Percentiles rank a stretch among this genome's conserved stretches.
Conservation (phyloP, 2,329 filamentous ascomycete species). For the Calonectria leucothoes region DNA sequence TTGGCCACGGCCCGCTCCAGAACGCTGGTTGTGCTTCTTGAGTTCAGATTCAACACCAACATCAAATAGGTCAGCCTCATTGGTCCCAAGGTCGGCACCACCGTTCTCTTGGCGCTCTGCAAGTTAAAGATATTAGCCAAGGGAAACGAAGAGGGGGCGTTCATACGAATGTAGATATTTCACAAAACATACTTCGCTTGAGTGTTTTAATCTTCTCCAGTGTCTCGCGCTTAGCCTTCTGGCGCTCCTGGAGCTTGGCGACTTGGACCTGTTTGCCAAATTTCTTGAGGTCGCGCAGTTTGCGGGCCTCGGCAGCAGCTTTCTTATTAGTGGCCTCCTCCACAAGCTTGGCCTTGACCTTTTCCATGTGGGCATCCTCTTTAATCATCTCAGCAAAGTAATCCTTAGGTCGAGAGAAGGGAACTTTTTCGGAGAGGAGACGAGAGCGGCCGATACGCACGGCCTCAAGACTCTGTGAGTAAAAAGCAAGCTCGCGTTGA, state of each 20-base stretch:
- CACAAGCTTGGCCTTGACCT: slow-evolving; percentile 91
- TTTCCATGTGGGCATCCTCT: slow-evolving; percentile 97
- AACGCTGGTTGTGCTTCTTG: slow-evolving; percentile 50
- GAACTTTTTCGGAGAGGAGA: slow-evolving; percentile 83
- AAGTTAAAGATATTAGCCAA: slow-evolving; percentile 30
- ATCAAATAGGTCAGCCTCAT: slow-evolving; percentile 91
- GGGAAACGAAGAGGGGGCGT: slow-evolving; percentile 30
- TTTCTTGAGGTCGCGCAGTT: slow-evolving; percentile 96
- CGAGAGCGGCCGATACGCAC: slow-evolving; percentile 78
- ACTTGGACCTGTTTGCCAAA: slow-evolving; percentile 99
- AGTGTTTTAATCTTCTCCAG: slow-evolving; percentile 94
- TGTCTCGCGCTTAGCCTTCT: slow-evolving; percentile 91
- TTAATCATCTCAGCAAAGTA: slow-evolving; percentile 99
- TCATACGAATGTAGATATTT: slow-evolving; percentile 15
- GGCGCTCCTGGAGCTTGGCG: slow-evolving; percentile 92
- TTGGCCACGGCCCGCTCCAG: slow-evolving; percentile 52
- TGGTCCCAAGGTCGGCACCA: slow-evolving; percentile 69
- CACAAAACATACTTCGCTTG: slow-evolving; percentile 84
- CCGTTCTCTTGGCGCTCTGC: slow-evolving; percentile 85
- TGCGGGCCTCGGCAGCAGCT: slow-evolving; percentile 89
- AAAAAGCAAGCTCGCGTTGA: slow-evolving; percentile 91
- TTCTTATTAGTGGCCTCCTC: slow-evolving; percentile 95
- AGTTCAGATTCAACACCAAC: slow-evolving; percentile 82
- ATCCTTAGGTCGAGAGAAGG: slow-evolving; percentile 90
- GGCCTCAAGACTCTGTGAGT: slow-evolving; percentile 87